phyloP scores from a whole-genome alignment of 2,329 filamentous ascomycete species.

The Colletotrichum karsti region DNA sequence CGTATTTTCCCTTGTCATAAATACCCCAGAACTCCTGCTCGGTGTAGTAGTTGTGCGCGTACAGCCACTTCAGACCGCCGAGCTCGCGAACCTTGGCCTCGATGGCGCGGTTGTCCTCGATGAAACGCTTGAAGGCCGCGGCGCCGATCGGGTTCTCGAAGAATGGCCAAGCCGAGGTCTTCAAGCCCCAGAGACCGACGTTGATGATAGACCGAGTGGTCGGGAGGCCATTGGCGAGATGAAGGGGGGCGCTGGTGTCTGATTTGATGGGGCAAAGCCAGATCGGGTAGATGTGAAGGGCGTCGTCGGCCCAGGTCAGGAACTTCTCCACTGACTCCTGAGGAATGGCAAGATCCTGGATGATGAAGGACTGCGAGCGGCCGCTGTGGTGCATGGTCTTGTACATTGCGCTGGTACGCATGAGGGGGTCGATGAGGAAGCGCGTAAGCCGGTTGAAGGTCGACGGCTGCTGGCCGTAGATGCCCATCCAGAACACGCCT shows the following conservation, averaged over 20 bases:
- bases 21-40: slow-evolving; percentile 73
- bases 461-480: slow-evolving; percentile 65
- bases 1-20: slow-evolving; percentile 68
- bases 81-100: slow-evolving; percentile 68
- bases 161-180: slow-evolving; percentile 1
- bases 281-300: slow-evolving; percentile 37
- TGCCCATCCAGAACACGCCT: slow-evolving; percentile 71
- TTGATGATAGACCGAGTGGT: background rate
- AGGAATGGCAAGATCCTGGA: slow-evolving; percentile 71
- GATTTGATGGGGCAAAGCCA: slow-evolving; percentile 37
- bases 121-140: slow-evolving; percentile 42
- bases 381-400: slow-evolving; percentile 68
- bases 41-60: slow-evolving; percentile 73
- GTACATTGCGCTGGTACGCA: slow-evolving; percentile 70
- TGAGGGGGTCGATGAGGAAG: slow-evolving; percentile 66
- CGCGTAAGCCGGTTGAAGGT: slow-evolving; percentile 65
- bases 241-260: background rate
- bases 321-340: slow-evolving; percentile 50
- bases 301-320: slow-evolving; percentile 36
- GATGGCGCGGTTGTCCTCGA: slow-evolving; percentile 64
- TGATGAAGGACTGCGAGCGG: slow-evolving; percentile 62
- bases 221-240: slow-evolving; percentile 34
- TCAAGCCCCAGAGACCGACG: slow-evolving; percentile 11
- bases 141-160: background rate
- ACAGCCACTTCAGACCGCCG: slow-evolving; percentile 74